phyloP scores from a whole-genome alignment of 805 yeast species.

The Wilhelminamyces savonicus region DNA sequence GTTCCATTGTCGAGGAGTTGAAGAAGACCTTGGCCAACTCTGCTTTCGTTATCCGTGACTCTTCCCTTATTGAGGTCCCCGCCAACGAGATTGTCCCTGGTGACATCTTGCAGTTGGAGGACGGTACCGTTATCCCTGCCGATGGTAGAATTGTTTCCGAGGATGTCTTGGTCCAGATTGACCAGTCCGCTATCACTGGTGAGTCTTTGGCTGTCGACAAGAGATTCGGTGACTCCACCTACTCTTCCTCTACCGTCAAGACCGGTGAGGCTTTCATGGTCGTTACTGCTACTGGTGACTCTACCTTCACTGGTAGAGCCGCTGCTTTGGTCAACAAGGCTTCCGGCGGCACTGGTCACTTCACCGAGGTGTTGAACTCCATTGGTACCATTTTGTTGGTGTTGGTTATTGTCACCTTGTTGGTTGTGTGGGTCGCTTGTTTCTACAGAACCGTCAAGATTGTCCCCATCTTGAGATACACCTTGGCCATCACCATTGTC shows the following conservation, averaged over 20 bases:
- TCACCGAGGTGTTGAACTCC: slow-evolving; percentile 96
- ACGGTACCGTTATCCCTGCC: slow-evolving; percentile 88
- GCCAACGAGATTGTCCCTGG: slow-evolving; percentile 91
- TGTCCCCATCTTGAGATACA: slow-evolving; percentile 84
- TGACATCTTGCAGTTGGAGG: slow-evolving; percentile 88
- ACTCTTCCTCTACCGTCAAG: slow-evolving; percentile 92
- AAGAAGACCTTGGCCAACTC: slow-evolving; percentile 91
- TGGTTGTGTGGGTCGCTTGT: slow-evolving; percentile 87
- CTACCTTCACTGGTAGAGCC: slow-evolving; percentile 95
- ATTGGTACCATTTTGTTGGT: slow-evolving; percentile 90
- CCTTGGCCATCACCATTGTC: slow-evolving; percentile 90
- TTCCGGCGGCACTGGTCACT: slow-evolving; percentile 88
- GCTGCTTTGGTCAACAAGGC: slow-evolving; percentile 96
- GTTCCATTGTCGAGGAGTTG: slow-evolving; percentile 94
- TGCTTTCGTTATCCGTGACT: slow-evolving; percentile 82
- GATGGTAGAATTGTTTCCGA: slow-evolving; percentile 88
- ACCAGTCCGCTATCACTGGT: slow-evolving; percentile 97
- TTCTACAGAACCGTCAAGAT: slow-evolving; percentile 89
- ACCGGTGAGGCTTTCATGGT: slow-evolving; percentile 94
- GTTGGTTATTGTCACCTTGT: slow-evolving; percentile 78
- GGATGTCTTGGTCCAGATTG: slow-evolving; percentile 82
- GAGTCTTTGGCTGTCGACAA: slow-evolving; percentile 95
- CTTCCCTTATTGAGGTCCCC: slow-evolving; percentile 66
- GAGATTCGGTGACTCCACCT: slow-evolving; percentile 77
- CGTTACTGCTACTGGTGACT: slow-evolving; percentile 93